Percentiles rank a stretch among this genome's conserved stretches.
Conservation (phyloP, 176 grass and related monocot genomes). For the Dendrocalamus sinicus region DNA sequence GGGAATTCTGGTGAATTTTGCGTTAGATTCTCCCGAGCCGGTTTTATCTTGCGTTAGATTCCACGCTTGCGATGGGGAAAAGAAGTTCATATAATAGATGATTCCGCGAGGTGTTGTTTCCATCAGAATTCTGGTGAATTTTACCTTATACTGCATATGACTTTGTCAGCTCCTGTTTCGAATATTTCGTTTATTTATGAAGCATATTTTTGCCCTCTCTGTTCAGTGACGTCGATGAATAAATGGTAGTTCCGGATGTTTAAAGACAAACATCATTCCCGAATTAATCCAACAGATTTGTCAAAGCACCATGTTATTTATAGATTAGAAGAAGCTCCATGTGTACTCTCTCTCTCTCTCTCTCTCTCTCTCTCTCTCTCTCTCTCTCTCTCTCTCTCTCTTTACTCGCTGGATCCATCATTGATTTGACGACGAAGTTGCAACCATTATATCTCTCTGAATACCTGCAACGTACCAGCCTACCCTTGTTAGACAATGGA, state of each 20-base stretch:
- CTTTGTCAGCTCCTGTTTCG: background rate
- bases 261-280: background rate
- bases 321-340: background rate
- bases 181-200: background rate
- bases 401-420: background rate
- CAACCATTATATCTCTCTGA: background rate
- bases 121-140: background rate
- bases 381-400: background rate
- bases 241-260: background rate
- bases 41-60: background rate
- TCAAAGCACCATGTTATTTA: background rate
- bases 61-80: background rate
- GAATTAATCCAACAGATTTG: background rate
- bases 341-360: background rate
- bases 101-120: background rate
- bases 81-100: background rate
- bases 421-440: background rate
- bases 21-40: background rate
- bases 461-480: background rate
- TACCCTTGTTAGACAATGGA: background rate
- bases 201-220: background rate
- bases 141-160: background rate
- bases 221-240: background rate
- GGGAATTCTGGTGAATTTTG: background rate
- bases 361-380: background rate